Conservation (phyloP, 495 filamentous ascomycete species). For the Trichocladium uniseriatum region DNA sequence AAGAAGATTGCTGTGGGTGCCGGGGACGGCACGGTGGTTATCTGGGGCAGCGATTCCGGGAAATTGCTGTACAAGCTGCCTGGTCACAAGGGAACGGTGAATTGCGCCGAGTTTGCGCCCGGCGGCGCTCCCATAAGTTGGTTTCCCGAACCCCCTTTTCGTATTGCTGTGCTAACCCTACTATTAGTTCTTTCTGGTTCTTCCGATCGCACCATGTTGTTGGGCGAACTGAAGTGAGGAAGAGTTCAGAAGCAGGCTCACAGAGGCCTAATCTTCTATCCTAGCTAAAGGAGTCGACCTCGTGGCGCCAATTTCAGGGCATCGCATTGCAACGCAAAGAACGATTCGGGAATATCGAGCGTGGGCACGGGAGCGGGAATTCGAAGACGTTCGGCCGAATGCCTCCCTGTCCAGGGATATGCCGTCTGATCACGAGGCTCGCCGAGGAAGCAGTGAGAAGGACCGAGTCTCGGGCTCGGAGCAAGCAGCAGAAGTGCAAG, state of each 20-base stretch:
- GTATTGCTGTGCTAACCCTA: constrained; percentile 21
- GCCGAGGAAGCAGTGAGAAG: too few species aligned
- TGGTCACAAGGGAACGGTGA: constrained; percentile 91
- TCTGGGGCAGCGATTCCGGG: constrained; percentile 76
- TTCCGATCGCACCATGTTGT: constrained; percentile 67
- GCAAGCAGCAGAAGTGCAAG: neutral
- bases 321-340: too few species aligned
- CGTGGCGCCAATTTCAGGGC: too few species aligned
- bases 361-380: too few species aligned
- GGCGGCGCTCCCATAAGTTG: constrained; percentile 76
- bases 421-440: too few species aligned
- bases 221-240: constrained; percentile 59
- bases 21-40: constrained; percentile 79
- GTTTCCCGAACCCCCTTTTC: constrained; percentile 28
- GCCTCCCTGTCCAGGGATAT: too few species aligned
- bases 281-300: too few species aligned
- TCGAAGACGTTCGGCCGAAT: too few species aligned
- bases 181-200: constrained; percentile 70
- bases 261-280: too few species aligned
- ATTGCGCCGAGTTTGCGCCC: constrained; percentile 86
- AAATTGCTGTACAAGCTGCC: constrained; percentile 92
- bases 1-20: constrained; percentile 82
- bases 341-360: too few species aligned
- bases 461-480: neutral
- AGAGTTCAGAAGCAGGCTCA: neutral